These are phyloP conservation scores for Aureobasidium sp. DNA, from an alignment of 2,329 filamentous ascomycete genomes.

Conservation along the genomic window DNA sequence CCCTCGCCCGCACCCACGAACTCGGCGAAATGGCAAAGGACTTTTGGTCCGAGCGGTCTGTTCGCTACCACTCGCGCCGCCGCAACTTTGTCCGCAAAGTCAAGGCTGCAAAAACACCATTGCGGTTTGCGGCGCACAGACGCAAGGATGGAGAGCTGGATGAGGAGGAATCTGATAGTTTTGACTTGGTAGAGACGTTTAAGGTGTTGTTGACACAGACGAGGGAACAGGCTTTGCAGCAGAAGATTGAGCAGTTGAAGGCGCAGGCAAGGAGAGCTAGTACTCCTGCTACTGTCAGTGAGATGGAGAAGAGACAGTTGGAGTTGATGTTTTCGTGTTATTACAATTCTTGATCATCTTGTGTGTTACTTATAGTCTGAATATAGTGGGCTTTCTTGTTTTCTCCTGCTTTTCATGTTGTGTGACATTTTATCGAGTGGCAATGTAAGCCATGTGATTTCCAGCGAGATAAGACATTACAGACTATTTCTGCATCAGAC, in stretches of 20 bases:
- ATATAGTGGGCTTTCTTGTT: too few species aligned
- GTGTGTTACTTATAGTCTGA: too few species aligned
- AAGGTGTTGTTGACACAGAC: background rate
- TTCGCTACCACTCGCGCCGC: constrained; percentile 34
- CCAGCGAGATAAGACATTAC: too few species aligned
- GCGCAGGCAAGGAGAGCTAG: background rate
- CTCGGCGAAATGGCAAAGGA: constrained; percentile 38
- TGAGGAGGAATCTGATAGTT: constrained; percentile 33
- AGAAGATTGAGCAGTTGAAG: background rate
- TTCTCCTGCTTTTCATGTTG: too few species aligned
- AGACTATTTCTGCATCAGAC: too few species aligned
- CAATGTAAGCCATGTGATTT: too few species aligned
- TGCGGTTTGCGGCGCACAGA: constrained; percentile 36
- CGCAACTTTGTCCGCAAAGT: constrained; percentile 37
- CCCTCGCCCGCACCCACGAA: constrained; percentile 31
- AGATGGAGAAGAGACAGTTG: background rate
- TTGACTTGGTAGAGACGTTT: constrained; percentile 28
- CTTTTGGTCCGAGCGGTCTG: constrained; percentile 35
- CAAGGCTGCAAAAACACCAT: constrained; percentile 32
- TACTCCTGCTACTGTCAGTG: background rate
- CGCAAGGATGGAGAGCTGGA: constrained; percentile 24
- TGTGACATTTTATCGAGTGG: too few species aligned
- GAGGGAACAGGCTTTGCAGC: background rate
- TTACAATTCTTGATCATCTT: background rate
- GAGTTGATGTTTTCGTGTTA: constrained; percentile 9